Base-by-base conservation (phyloP, 495 filamentous ascomycete species). In the Aspergillus heteromorphus region DNA sequence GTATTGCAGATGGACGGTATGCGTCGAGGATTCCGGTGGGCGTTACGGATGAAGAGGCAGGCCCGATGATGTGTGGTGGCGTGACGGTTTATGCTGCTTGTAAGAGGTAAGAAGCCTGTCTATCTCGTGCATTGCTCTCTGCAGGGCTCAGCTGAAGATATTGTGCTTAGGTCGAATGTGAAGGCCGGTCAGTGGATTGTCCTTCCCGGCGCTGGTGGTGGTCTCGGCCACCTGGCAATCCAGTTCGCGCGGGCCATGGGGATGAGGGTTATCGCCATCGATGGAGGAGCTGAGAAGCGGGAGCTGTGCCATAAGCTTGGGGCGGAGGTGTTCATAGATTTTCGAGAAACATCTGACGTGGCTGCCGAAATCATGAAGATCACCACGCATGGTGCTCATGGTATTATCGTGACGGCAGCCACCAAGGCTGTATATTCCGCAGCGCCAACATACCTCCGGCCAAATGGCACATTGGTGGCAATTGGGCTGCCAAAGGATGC, bases 191-290 rank as follows among this genome's bases (percentile, higher is more conserved):
- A 85, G 41, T 86, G 77, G 76, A 78, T 87, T 6, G 83, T 84
- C 0, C 79, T 73, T 21, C 66, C 70, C 2, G 70, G 65, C 8
- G 65, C 70, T 2, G 84, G 85, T 36, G 85, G 83, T 40, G 83
- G 85, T 14, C 75, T 87, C 5, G 84, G 84, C 16, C 80, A 84
- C 61, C 67, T 85, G 34, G 82, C 80, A 5, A 74, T 78, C 2
- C 84, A 87, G 57, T 72, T 87, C 18, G 84, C 81, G 70, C 61
- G 62, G 21, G 77, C 75, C 2, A 80, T 82, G 75, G 79, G 78
- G 0, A 73, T 80, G 67, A 67, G 76, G 5, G 74, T 76, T 0
- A 73, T 82, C n/a, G 79, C 76, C 9, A 67, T 80, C 6, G 78
- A 81, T 47, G 71, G 65, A 0, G 78, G 77, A 0, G 61, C 53